These are phyloP conservation scores for Termitomyces heimii DNA, from an alignment of 768 basidiomycete genomes.

Conservation along the genomic window DNA sequence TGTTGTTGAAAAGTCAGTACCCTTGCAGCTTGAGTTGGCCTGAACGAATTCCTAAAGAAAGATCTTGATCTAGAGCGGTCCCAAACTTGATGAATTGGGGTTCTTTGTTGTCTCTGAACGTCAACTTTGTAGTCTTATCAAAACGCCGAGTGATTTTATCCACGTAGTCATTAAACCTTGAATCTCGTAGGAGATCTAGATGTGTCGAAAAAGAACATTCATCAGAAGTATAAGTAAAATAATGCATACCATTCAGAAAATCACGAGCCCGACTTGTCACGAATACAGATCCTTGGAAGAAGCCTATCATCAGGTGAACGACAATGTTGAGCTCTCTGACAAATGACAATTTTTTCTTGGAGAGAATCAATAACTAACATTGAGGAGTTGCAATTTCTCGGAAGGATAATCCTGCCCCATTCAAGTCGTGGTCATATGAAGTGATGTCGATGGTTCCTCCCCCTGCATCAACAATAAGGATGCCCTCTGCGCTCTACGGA, in stretches of 20 bases:
- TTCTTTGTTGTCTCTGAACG: constrained; percentile 28
- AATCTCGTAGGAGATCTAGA: constrained; percentile 32
- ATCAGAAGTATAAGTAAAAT: neutral
- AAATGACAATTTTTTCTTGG: neutral
- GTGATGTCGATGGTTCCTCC: constrained; percentile 59
- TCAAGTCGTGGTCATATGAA: constrained; percentile 32
- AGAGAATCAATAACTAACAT: constrained; percentile 23
- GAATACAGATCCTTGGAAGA: constrained; percentile 42
- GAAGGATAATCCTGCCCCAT: constrained; percentile 19
- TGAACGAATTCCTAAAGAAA: constrained; percentile 29
- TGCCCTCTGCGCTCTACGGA: constrained; percentile 35
- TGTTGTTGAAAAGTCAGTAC: constrained; percentile 11
- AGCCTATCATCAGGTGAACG: constrained; percentile 24
- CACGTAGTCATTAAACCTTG: constrained; percentile 33
- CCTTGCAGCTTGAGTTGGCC: constrained; percentile 40
- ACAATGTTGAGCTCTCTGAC: neutral
- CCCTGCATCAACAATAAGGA: constrained; percentile 54
- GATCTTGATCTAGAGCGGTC: constrained; percentile 31
- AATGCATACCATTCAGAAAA: constrained; percentile 27
- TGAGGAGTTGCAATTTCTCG: constrained; percentile 42
- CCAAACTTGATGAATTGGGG: constrained; percentile 42
- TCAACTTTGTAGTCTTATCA: constrained; percentile 39
- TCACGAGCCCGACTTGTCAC: constrained; percentile 33
- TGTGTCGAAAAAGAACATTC: neutral
- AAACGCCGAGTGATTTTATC: constrained; percentile 34